Percentiles rank a stretch among this genome's conserved stretches.
Conservation (phyloP, 164 flowering plant species). For the Liriodendron chinense region DNA sequence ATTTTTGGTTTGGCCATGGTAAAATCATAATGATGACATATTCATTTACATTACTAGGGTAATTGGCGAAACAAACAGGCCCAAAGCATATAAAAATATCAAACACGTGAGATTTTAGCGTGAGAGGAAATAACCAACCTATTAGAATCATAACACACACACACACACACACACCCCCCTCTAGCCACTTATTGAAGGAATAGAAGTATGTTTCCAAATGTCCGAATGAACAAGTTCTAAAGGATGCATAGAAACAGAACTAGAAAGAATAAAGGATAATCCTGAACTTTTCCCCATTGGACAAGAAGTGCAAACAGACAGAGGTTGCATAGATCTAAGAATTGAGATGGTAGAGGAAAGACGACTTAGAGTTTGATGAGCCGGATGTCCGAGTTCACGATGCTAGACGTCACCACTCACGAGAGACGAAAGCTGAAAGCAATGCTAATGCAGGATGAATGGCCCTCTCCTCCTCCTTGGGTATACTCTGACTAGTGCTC, state of each 20-base stretch:
- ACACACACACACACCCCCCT: too few relatives aligned
- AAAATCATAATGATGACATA: too few relatives aligned
- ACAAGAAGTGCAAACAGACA: neutral
- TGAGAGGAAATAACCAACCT: neutral
- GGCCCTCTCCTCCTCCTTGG: too few relatives aligned
- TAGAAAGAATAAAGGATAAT: neutral
- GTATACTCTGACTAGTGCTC: too few relatives aligned
- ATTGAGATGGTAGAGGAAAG: neutral
- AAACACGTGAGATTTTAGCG: neutral
- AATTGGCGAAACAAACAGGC: too few relatives aligned
- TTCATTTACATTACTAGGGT: too few relatives aligned
- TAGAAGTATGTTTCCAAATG: neutral
- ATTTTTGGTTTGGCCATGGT: too few relatives aligned
- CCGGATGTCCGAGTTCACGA: neutral
- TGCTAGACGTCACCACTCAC: neutral
- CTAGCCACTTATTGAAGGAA: neutral
- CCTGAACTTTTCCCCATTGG: neutral
- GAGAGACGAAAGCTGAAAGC: neutral
- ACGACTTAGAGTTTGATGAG: neutral
- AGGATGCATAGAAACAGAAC: neutral
- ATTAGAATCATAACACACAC: neutral
- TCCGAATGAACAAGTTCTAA: neutral
- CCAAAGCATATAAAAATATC: neutral
- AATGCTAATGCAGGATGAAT: too few relatives aligned
- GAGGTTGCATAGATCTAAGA: neutral